phyloP scores from a whole-genome alignment of 345 rosid species.

The Populus deltoides region DNA sequence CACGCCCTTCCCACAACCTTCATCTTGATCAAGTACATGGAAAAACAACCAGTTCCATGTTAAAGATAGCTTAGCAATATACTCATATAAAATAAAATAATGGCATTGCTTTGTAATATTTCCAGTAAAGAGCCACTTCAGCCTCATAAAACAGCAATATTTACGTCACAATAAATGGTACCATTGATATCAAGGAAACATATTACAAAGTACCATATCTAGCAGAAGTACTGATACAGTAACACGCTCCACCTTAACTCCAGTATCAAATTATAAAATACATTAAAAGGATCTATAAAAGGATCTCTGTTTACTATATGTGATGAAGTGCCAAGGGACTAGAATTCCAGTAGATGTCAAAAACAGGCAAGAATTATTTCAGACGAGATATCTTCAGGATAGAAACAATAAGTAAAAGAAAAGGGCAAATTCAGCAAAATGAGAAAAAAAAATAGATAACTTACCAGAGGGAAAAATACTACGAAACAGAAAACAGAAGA shows the following conservation, averaged over 20 bases:
- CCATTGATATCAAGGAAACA: not conserved
- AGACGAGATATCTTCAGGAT: not conserved
- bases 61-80: not conserved
- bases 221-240: not conserved
- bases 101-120: not conserved
- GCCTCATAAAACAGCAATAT: not conserved
- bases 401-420: not conserved
- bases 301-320: not conserved
- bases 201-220: not conserved
- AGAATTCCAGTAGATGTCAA: not conserved
- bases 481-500: not conserved
- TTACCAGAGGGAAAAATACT: not conserved
- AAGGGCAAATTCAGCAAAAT: not conserved
- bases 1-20: conserved; percentile 25
- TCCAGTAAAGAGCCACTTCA: not conserved
- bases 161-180: not conserved
- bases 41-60: not conserved
- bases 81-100: not conserved
- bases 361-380: not conserved
- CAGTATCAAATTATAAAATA: no score
- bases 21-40: conserved; percentile 30
- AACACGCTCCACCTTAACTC: not conserved
- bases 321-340: not conserved
- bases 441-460: not conserved
- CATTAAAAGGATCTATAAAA: not conserved